A percentile compares a stretch with the other conserved stretches of the same genome.
Evolutionary conservation across 768 basidiomycete genomes (phyloP).

Genomic region (Phaffia tasmanica): DNA sequence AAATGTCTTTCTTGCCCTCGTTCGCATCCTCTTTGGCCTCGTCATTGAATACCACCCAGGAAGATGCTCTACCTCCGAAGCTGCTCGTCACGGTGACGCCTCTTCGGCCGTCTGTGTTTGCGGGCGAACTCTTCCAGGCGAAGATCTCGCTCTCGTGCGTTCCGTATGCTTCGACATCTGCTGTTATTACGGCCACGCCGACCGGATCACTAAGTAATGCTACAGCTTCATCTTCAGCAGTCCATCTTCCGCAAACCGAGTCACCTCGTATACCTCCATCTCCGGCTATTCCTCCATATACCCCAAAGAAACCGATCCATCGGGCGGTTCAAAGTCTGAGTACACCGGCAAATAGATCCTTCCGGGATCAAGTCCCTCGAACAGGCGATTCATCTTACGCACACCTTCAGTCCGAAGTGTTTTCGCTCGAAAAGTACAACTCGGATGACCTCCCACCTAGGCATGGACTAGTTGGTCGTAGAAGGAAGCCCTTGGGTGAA

Average conservation of each 20-base stretch:
- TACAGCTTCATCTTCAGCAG: slow-evolving; percentile 5
- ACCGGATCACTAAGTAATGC: background rate
- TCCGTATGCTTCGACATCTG: background rate
- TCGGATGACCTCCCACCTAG: slow-evolving; percentile 8
- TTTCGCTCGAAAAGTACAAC: slow-evolving; percentile 8
- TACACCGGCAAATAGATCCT: slow-evolving; percentile 2
- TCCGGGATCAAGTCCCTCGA: slow-evolving; percentile 1
- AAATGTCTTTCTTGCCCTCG: slow-evolving; percentile 17
- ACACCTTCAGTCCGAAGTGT: background rate
- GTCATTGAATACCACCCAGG: slow-evolving; percentile 1
- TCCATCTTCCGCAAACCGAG: background rate
- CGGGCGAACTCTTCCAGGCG: slow-evolving; percentile 23
- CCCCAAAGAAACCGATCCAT: slow-evolving; percentile 10
- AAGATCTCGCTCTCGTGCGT: slow-evolving; percentile 9
- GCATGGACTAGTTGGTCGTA: slow-evolving; percentile 10
- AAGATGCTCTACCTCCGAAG: slow-evolving; percentile 2
- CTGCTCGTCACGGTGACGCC: slow-evolving; percentile 20
- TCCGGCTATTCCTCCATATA: background rate
- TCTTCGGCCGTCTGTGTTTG: slow-evolving; percentile 15
- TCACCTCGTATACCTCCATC: background rate
- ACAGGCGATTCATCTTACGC: slow-evolving; percentile 6
- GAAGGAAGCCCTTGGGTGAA: background rate
- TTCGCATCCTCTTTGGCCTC: slow-evolving; percentile 9
- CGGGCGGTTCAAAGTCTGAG: slow-evolving; percentile 20
- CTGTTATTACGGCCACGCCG: background rate